phyloP scores from a whole-genome alignment of 345 rosid genomes.

The Arabis alpina region DNA sequence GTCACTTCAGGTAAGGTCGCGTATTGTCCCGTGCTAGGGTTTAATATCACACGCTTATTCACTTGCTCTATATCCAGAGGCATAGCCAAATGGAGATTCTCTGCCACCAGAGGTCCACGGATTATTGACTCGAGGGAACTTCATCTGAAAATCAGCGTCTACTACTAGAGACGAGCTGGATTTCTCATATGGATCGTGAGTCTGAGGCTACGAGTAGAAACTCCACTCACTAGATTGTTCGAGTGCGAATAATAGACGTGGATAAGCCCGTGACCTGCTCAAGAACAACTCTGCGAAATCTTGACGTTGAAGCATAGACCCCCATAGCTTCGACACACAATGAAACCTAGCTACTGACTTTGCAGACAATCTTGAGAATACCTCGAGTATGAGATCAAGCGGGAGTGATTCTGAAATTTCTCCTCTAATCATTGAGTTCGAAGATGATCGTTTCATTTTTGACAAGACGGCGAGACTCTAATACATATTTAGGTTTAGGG shows the following conservation, averaged over 20 bases:
- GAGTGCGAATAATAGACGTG: constrained; percentile 6
- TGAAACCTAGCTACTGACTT: neutral
- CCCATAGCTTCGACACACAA: neutral
- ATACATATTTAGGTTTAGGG: too few relatives aligned
- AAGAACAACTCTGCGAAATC: neutral
- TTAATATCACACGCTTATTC: too few relatives aligned
- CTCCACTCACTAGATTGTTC: too few relatives aligned
- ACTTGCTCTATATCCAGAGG: too few relatives aligned
- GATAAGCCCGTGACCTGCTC: neutral
- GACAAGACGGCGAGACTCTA: too few relatives aligned
- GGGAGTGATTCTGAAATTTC: neutral
- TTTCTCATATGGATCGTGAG: constrained; percentile 6
- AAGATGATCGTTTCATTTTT: too few relatives aligned
- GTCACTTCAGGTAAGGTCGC: neutral
- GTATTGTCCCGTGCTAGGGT: too few relatives aligned
- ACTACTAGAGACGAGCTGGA: neutral
- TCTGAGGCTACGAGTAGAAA: constrained; percentile 5
- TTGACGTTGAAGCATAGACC: neutral
- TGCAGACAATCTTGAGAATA: neutral
- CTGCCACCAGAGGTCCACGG: too few relatives aligned
- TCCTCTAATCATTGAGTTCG: too few relatives aligned
- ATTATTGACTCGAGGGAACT: too few relatives aligned
- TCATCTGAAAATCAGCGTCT: neutral
- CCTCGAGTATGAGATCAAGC: neutral
- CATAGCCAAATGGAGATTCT: too few relatives aligned